Evolutionary conservation across 2,329 filamentous ascomycete species (phyloP), one percentile per base, ranked within the genome.

Genomic region (Dothistroma pini): DNA sequence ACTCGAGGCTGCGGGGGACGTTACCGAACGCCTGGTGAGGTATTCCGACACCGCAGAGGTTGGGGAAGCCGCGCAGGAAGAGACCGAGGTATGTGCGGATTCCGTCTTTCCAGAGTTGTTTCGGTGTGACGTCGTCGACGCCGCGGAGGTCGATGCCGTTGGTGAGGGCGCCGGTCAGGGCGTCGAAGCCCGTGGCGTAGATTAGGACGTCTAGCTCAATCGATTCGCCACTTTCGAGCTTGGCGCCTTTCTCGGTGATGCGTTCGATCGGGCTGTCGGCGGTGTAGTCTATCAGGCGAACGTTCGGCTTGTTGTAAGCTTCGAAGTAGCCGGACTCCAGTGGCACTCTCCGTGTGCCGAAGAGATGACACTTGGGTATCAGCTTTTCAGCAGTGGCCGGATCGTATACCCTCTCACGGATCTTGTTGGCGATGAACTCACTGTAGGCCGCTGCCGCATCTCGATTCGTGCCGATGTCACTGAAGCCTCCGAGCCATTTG

Each of bases 261-360:
- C 72, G 65, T 6, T 68, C 68, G 60, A 84, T 81, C 0, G 77
- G 74, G 3, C 75, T 77, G 6, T 73, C 66, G 11, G 77, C 79
- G 29, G 38, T 56, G n/a, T 82, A 64, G 49, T 79, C 73, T 1
- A 84, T 74, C 1, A 84, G 66, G 1, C 77, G 66, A 3, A 84
- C 79, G 34, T 80, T 77, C 0, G 74, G 70, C 22, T 74, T 75
- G 62, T 82, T 78, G 57, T 79, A 76, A 3, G 76, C 72, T 59
- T 84, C 81, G 63, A 79, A 84, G 66, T 81, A 83, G 49, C 74
- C 71, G 44, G 78, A 70, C 64, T 84, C 82, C 0, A 83, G 73
- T 0, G 71, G 63, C 5, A 65, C 58, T 1, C 64, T 48, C 21
- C 55, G 54, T 12, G 57, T 63, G 7, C 64, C 64, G 32, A 63